phyloP scores from a whole-genome alignment of 441 rosid species.

The Manihot esculenta region DNA sequence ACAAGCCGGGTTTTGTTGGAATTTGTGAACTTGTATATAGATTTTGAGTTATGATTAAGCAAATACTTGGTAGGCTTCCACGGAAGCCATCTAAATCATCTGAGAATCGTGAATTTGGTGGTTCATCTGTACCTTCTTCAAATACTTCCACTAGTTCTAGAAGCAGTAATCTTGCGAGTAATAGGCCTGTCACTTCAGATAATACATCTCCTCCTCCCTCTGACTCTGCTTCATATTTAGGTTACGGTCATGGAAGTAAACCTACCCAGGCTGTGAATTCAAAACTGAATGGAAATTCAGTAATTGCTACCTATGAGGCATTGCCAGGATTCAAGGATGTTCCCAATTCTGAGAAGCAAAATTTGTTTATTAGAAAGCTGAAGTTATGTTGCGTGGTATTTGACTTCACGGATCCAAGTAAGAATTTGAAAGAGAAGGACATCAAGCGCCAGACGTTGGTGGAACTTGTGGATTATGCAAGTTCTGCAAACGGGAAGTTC shows the following conservation, averaged over 20 bases:
- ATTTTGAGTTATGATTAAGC: constrained; percentile 59
- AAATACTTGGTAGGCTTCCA: constrained; percentile 80
- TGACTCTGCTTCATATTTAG: constrained; percentile 29
- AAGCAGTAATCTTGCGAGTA: constrained; percentile 28
- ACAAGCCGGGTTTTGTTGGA: constrained; percentile 16
- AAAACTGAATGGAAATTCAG: constrained; percentile 32
- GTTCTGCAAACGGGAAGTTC: constrained; percentile 62
- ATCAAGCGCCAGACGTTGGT: constrained; percentile 65
- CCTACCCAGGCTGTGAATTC: constrained; percentile 28
- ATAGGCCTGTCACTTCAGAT: constrained; percentile 24
- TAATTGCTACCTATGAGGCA: constrained; percentile 47
- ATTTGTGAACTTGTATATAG: constrained; percentile 22
- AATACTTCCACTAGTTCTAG: constrained; percentile 32
- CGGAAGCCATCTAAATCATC: constrained; percentile 61
- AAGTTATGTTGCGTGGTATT: constrained; percentile 55
- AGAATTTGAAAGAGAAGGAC: constrained; percentile 67
- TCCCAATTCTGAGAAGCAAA: constrained; percentile 58
- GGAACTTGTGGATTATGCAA: constrained; percentile 67
- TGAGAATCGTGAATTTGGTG: constrained; percentile 48
- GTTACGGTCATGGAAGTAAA: constrained; percentile 41
- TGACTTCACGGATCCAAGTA: constrained; percentile 63
- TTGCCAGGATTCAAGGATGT: constrained; percentile 64
- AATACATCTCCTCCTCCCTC: constrained; percentile 24
- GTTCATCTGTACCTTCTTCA: constrained; percentile 35
- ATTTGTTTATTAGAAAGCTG: constrained; percentile 51